Evolutionary conservation across 2,329 filamentous ascomycete species (phyloP), one percentile per base, ranked within the genome.

Genomic region (Talaromyces sp.): DNA sequence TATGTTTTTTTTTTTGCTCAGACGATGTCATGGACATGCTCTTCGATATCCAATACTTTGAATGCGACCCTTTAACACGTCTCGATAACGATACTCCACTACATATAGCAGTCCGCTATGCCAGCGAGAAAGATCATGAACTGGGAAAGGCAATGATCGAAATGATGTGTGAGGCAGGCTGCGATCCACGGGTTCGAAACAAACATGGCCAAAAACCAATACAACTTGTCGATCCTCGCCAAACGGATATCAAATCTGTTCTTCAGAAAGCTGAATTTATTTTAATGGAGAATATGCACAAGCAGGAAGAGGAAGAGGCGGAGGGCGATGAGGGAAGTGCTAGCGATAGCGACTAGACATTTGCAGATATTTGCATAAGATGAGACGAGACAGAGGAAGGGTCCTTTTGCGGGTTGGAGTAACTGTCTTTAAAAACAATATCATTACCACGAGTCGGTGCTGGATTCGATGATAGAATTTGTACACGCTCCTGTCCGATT

Each of bases 141-240:
- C 59, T 78, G 6, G 77, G 76, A 11, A 62, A 70, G 22, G 75
- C 72, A 33, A 78, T 79, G 77, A 71, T 77, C 60, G 73, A 74
- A 61, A 79, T 79, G 76, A 76, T 78, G 71, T 75, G 76, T 59
- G 77, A 79, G 48, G 77, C 77, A 25, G 77, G 77, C 45, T 78
- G 75, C 58, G 77, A 78, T 64, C 76, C 76, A 8, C 72, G 77
- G 36, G 74, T 79, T 57, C 71, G 73, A 61, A 79, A 80, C 63
- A 77, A 77, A 63, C 73, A 76, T 55, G 73, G 74, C 28, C 73
- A 77, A 55, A 80, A 78, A 59, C 74, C 78, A 1, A 67, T 69
- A 0, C 75, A 79, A 43, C 65, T 79, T 33, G 75, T 77, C 50
- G 77, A 73, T 56, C 67, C 67, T 13, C 69, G 76, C 50, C 74